Evolutionary conservation across 257 asterid genomes (phyloP).

Genomic region (Scutellaria galericulata): DNA sequence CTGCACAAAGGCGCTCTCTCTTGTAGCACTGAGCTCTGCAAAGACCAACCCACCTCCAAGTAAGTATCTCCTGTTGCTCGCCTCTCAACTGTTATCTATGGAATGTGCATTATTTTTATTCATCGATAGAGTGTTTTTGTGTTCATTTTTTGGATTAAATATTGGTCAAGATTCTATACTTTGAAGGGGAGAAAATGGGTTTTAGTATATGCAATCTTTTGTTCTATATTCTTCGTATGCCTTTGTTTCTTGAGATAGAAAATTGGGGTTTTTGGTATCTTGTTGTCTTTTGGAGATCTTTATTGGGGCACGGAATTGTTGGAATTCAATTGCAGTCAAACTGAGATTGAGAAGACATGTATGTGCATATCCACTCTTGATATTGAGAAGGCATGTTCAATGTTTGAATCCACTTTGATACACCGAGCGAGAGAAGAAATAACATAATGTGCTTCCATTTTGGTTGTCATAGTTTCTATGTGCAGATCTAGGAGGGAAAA

Average conservation of each 20-base stretch:
- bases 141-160: background rate
- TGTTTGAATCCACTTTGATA: conserved; percentile 19
- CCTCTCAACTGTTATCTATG: conserved; percentile 5
- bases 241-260: background rate
- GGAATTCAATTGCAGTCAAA: background rate
- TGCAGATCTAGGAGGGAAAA: conserved; percentile 86
- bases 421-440: conserved; percentile 19
- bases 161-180: background rate
- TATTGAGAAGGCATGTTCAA: background rate
- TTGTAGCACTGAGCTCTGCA: conserved; percentile 96
- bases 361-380: background rate
- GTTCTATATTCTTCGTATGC: background rate
- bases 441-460: conserved; percentile 14
- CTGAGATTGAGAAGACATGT: background rate
- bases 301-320: conserved; percentile 4
- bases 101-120: conserved; percentile 3
- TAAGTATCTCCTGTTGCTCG: conserved; percentile 33
- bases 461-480: conserved; percentile 28
- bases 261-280: conserved; percentile 5
- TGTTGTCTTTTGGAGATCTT: conserved; percentile 11
- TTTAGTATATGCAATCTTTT: background rate
- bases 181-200: conserved; percentile 30
- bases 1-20: conserved; percentile 98
- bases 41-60: conserved; percentile 88
- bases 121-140: background rate